phyloP scores from a whole-genome alignment of 192 early-diverging fungal species.

The Funneliformis mosseae region DNA sequence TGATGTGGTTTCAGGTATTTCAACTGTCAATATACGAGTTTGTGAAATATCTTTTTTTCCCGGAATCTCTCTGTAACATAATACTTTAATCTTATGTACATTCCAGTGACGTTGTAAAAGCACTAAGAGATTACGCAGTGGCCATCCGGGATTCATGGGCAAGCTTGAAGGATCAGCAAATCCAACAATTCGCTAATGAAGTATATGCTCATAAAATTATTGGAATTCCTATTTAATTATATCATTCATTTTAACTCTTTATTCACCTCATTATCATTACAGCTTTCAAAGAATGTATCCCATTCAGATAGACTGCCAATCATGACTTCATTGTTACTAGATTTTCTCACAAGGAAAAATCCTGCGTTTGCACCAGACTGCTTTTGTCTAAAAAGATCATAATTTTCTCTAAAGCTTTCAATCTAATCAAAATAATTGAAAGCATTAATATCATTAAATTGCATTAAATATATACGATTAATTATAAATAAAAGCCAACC shows the following conservation, averaged over 20 bases:
- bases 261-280: constrained; percentile 38
- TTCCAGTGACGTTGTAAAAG: constrained; percentile 58
- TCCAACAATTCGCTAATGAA: constrained; percentile 58
- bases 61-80: constrained; percentile 67
- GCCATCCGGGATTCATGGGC: constrained; percentile 85
- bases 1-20: constrained; percentile 41
- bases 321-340: constrained; percentile 26
- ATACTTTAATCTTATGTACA: constrained; percentile 52
- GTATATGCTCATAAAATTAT: background rate
- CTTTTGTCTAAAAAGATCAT: constrained; percentile 18
- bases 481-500: constrained; percentile 26
- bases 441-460: background rate
- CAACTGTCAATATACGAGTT: constrained; percentile 52
- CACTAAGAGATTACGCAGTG: constrained; percentile 85
- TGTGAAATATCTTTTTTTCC: constrained; percentile 47
- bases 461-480: background rate
- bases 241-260: background rate
- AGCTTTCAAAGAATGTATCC: constrained; percentile 52
- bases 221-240: background rate
- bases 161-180: constrained; percentile 88
- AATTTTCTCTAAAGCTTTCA: background rate
- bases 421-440: constrained; percentile 5
- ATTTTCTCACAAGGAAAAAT: constrained; percentile 44
- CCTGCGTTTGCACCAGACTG: constrained; percentile 34
- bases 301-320: constrained; percentile 58